These are phyloP conservation scores for Fulvia fulva DNA, from an alignment of 2,329 filamentous ascomycete species.

Conservation along the genomic window DNA sequence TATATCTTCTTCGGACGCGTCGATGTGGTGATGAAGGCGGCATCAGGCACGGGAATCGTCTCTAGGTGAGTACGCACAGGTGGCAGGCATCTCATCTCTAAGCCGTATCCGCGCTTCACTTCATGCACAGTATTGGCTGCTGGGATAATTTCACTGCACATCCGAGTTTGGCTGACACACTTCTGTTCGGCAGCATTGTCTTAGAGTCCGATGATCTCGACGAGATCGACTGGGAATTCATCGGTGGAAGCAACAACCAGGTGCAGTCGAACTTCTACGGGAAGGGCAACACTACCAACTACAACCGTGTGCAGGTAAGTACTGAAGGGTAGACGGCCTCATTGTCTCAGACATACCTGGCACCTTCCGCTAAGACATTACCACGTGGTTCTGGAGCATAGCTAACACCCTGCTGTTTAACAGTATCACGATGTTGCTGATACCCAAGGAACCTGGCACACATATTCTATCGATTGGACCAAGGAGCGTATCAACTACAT, in stretches of 20 bases:
- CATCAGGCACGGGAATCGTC: slow-evolving; percentile 70
- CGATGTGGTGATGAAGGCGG: slow-evolving; percentile 72
- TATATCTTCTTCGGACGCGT: slow-evolving; percentile 83
- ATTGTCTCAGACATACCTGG: too few species aligned
- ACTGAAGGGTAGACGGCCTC: too few species aligned
- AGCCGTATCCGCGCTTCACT: too few species aligned
- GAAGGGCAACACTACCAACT: slow-evolving; percentile 64
- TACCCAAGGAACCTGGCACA: slow-evolving; percentile 60
- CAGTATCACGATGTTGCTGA: slow-evolving; percentile 55
- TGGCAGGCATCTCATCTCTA: too few species aligned
- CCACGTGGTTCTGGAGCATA: too few species aligned
- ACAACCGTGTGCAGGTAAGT: slow-evolving; percentile 63
- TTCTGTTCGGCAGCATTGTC: slow-evolving; percentile 75
- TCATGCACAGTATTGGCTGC: too few species aligned
- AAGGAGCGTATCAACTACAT: slow-evolving; percentile 62
- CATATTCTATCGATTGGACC: slow-evolving; percentile 71
- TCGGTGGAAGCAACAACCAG: slow-evolving; percentile 59
- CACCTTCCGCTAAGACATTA: too few species aligned
- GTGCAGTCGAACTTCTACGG: slow-evolving; percentile 71
- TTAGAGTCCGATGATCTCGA: slow-evolving; percentile 78
- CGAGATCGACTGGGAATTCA: slow-evolving; percentile 82
- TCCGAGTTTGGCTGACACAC: too few species aligned
- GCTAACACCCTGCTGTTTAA: too few species aligned
- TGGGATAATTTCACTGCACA: too few species aligned
- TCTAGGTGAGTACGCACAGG: too few species aligned